Evolutionary conservation across 2,329 filamentous ascomycete species (phyloP).

Genomic region (Gaeumannomyces sp.): DNA sequence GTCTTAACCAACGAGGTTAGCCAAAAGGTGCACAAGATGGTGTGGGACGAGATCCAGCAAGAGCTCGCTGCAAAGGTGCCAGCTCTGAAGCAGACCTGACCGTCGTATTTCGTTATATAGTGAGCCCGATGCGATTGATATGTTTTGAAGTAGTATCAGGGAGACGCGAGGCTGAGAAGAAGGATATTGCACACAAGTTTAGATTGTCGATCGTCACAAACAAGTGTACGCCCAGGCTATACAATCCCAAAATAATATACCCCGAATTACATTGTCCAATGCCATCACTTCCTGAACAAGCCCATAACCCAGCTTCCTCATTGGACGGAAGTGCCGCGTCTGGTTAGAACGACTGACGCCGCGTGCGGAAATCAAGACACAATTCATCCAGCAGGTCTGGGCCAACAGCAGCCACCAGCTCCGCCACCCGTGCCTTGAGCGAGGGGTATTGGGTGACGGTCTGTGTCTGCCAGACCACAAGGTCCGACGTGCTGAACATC

Average conservation of each 20-base stretch:
- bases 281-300: no score
- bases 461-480: slow-evolving; percentile 54
- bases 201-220: no score
- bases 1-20: slow-evolving; percentile 9
- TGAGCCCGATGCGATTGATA: background rate
- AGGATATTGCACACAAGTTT: no score
- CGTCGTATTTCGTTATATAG: background rate
- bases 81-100: background rate
- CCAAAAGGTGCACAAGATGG: slow-evolving; percentile 9
- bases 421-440: slow-evolving; percentile 58
- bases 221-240: no score
- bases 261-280: no score
- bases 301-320: background rate
- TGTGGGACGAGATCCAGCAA: slow-evolving; percentile 12
- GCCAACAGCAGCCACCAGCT: slow-evolving; percentile 61
- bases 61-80: slow-evolving; percentile 10
- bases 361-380: slow-evolving; percentile 47
- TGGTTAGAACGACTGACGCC: slow-evolving; percentile 7
- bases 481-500: slow-evolving; percentile 40
- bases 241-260: no score
- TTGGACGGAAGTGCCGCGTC: background rate
- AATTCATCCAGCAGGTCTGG: slow-evolving; percentile 49
- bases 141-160: background rate
- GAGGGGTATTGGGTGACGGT: slow-evolving; percentile 41
- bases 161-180: background rate